Percentiles rank a stretch among this genome's conserved stretches.
phyloP scores from a whole-genome alignment of 2,329 filamentous ascomycete genomes.

The Leptosphaerulina australis region DNA sequence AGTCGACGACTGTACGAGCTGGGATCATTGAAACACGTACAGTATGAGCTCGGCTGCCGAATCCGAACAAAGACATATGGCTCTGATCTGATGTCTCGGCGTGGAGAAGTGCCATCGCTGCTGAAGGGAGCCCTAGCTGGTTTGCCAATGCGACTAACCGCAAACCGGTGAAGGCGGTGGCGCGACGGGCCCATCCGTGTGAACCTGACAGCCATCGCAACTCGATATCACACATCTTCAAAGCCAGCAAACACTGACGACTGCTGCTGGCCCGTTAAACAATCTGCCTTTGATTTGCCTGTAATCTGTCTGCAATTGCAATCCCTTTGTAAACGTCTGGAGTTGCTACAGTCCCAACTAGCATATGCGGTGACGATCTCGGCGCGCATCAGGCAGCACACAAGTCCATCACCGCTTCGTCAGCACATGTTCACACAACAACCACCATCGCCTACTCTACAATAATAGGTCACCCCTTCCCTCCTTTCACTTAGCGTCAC shows the following conservation, averaged over 20 bases:
- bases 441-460: neutral
- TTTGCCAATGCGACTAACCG: neutral
- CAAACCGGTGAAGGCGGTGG: neutral
- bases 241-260: neutral
- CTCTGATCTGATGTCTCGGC: slow-evolving; percentile 8
- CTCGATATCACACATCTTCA: neutral
- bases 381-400: slow-evolving; percentile 14
- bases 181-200: slow-evolving; percentile 2
- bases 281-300: neutral
- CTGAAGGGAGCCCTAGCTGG: neutral
- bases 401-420: slow-evolving; percentile 3
- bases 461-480: neutral
- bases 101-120: slow-evolving; percentile 1
- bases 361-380: slow-evolving; percentile 1
- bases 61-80: neutral
- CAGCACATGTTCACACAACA: neutral
- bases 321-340: too few species aligned
- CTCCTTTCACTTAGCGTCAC: neutral
- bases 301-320: neutral
- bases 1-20: slow-evolving; percentile 6
- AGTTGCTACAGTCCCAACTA: neutral
- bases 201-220: neutral
- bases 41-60: slow-evolving; percentile 5
- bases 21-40: slow-evolving; percentile 4
- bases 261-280: neutral